A percentile compares a stretch with the other conserved stretches of the same genome.
Conservation (phyloP, 371 early-diverging fungal genomes). For the Blakeslea trispora region DNA sequence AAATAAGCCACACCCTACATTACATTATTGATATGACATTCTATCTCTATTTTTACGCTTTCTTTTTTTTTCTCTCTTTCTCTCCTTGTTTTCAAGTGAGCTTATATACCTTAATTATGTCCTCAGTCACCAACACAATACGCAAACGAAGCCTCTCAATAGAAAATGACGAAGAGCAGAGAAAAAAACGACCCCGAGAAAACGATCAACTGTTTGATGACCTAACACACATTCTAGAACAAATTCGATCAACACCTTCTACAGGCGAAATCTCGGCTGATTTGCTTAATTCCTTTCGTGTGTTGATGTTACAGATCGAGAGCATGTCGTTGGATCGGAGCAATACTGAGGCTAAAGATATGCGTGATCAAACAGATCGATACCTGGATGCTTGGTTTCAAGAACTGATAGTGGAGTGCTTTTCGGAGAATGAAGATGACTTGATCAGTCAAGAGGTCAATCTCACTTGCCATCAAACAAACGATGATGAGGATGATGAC, state of each 20-base stretch:
- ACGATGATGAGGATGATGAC: constrained; percentile 35
- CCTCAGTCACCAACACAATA: background rate
- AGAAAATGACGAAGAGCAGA: constrained; percentile 6
- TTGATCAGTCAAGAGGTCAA: constrained; percentile 29
- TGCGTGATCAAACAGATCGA: constrained; percentile 42
- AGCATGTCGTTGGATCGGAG: constrained; percentile 37
- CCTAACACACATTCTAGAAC: constrained; percentile 34
- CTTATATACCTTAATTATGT: too few species aligned
- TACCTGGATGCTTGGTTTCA: constrained; percentile 48
- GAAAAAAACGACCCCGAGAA: constrained; percentile 17
- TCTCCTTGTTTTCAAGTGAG: too few species aligned
- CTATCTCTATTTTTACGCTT: too few species aligned
- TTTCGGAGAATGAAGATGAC: constrained; percentile 27
- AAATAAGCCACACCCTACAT: constrained; percentile 7
- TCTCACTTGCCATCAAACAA: constrained; percentile 25
- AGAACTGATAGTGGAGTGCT: constrained; percentile 38
- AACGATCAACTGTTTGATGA: constrained; percentile 22
- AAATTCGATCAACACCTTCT: constrained; percentile 44
- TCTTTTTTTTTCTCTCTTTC: too few species aligned
- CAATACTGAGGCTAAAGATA: constrained; percentile 32
- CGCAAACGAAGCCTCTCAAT: constrained; percentile 21
- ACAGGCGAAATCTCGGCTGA: constrained; percentile 46
- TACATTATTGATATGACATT: too few species aligned
- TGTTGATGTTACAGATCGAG: constrained; percentile 45
- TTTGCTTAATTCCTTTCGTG: constrained; percentile 34